Evolutionary conservation across 768 basidiomycete species (phyloP).

Genomic region (Podaxis pistillaris): DNA sequence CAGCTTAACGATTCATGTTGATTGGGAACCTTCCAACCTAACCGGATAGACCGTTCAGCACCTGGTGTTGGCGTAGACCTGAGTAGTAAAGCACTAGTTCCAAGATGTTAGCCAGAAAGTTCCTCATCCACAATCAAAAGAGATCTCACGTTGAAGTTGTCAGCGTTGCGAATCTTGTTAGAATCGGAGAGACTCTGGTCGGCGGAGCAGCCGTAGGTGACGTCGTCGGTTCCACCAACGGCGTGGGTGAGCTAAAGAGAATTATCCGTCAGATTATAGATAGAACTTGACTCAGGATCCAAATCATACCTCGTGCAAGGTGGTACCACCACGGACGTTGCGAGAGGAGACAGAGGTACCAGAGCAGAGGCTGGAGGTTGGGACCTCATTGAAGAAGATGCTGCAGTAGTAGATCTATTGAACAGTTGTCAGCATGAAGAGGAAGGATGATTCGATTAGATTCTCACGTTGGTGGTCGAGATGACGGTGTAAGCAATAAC

Average conservation of each 20-base stretch:
- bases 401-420: slow-evolving; percentile 44
- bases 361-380: slow-evolving; percentile 35
- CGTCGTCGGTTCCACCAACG: slow-evolving; percentile 37
- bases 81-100: slow-evolving; percentile 42
- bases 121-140: not conserved
- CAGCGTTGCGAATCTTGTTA: slow-evolving; percentile 36
- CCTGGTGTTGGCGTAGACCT: slow-evolving; percentile 39
- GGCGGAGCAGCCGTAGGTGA: slow-evolving; percentile 38
- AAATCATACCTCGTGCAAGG: slow-evolving; percentile 39
- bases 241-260: slow-evolving; percentile 40
- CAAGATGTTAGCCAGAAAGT: not conserved
- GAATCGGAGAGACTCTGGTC: slow-evolving; percentile 38
- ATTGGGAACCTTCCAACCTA: not conserved
- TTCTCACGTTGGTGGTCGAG: slow-evolving; percentile 41
- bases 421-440: not conserved
- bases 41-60: slow-evolving; percentile 25
- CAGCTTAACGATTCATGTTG: not conserved
- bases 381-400: slow-evolving; percentile 46
- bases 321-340: slow-evolving; percentile 46
- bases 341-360: slow-evolving; percentile 43
- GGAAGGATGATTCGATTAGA: not conserved
- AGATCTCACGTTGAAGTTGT: slow-evolving; percentile 44
- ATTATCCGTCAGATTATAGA: not conserved
- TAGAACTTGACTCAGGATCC: not conserved
- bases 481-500: slow-evolving; percentile 46